Conservation (phyloP, 257 asterid genomes). For the Fraxinus cuspidata region DNA sequence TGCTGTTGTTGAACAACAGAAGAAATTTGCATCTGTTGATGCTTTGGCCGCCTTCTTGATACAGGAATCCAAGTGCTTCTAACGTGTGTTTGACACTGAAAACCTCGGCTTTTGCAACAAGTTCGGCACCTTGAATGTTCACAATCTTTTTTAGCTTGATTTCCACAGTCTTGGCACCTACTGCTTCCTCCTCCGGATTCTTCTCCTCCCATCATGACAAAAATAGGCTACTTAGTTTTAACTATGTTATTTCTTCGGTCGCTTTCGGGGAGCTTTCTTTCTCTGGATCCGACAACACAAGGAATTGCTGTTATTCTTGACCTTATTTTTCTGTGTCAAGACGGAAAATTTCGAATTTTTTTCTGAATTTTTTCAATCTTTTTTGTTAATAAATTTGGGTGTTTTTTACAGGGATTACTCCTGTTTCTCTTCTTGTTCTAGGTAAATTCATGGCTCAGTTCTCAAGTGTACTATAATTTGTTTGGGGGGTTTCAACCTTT, state of each 20-base stretch:
- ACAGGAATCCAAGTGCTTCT: slow-evolving; percentile 85
- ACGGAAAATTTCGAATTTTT: too few species aligned
- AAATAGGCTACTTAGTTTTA: neutral
- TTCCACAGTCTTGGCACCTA: slow-evolving; percentile 81
- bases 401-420: neutral
- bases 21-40: slow-evolving; percentile 24
- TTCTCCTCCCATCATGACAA: slow-evolving; percentile 42
- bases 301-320: too few species aligned
- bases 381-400: slow-evolving; percentile 31
- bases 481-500: slow-evolving; percentile 18
- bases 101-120: slow-evolving; percentile 73
- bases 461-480: slow-evolving; percentile 32
- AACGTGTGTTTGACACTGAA: slow-evolving; percentile 72
- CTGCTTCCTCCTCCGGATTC: slow-evolving; percentile 31
- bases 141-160: slow-evolving; percentile 79
- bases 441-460: slow-evolving; percentile 40
- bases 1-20: slow-evolving; percentile 30
- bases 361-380: neutral
- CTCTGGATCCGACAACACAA: too few species aligned
- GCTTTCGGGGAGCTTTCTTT: too few species aligned
- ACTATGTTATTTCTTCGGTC: too few species aligned
- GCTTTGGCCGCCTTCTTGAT: slow-evolving; percentile 49
- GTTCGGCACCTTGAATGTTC: slow-evolving; percentile 61
- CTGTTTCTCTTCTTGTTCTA: slow-evolving; percentile 21
- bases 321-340: neutral